A percentile compares a stretch with the other conserved stretches of the same genome.
Evolutionary conservation across 2,329 filamentous ascomycete species (phyloP).

Genomic region (Cladorrhinum sp.): DNA sequence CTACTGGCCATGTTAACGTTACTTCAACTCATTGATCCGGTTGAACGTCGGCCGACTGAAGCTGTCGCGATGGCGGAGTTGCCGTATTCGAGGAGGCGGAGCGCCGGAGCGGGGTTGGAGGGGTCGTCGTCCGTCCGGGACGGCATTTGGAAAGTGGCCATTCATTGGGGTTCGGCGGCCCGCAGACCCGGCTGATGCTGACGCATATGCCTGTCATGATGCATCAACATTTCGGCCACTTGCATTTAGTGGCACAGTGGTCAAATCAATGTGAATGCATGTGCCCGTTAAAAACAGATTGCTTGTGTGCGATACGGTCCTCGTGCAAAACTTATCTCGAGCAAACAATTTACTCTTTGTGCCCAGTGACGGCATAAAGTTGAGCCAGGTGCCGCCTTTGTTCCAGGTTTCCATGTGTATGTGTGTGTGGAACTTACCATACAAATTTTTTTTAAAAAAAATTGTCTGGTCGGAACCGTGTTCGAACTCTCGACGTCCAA

Average conservation of each 20-base stretch:
- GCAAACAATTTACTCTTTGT: background rate
- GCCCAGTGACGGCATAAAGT: background rate
- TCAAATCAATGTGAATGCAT: background rate
- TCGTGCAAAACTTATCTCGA: background rate
- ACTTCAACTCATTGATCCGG: background rate
- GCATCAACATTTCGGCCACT: no score
- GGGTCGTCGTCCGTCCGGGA: background rate
- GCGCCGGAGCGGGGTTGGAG: background rate
- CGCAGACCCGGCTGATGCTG: background rate
- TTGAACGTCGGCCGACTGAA: background rate
- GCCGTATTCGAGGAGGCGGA: background rate
- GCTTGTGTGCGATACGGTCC: background rate
- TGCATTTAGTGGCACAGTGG: background rate
- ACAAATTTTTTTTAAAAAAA: no score
- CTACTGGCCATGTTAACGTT: background rate
- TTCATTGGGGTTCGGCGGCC: background rate
- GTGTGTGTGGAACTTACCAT: no score
- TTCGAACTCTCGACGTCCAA: conserved; percentile 20
- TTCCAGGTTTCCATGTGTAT: no score
- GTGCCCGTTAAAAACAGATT: background rate
- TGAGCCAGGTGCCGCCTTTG: background rate
- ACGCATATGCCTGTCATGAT: background rate
- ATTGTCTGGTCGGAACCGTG: conserved; percentile 4
- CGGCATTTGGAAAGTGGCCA: background rate
- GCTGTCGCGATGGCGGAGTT: background rate